These are phyloP conservation scores for Moringa oleifera DNA, from an alignment of 345 rosid species.

Conservation along the genomic window DNA sequence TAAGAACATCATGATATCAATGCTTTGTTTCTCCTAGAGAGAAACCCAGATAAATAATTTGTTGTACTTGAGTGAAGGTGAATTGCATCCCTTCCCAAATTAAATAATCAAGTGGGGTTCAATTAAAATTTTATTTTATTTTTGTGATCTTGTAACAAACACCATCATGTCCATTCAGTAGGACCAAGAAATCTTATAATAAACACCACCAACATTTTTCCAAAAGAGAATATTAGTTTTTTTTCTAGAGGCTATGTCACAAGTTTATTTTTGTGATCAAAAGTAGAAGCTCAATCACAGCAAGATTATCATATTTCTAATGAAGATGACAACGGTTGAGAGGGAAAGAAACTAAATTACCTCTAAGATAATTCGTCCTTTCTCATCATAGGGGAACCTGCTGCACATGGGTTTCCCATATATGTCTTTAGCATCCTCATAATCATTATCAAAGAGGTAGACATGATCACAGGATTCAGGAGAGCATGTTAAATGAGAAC, in stretches of 20 bases:
- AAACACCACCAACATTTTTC: too few relatives aligned
- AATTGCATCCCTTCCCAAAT: too few relatives aligned
- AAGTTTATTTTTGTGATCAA: background rate
- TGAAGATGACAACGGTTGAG: conserved; percentile 6
- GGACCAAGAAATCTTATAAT: too few relatives aligned
- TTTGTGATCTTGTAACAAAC: too few relatives aligned
- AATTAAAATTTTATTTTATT: too few relatives aligned
- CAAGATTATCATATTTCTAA: background rate
- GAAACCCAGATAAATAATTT: background rate
- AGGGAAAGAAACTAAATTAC: conserved; percentile 29
- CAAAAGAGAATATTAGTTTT: background rate
- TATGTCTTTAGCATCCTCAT: conserved; percentile 89
- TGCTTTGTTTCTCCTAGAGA: too few relatives aligned
- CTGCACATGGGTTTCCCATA: conserved; percentile 65
- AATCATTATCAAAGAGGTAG: conserved; percentile 88
- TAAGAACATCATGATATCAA: background rate
- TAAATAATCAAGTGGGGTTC: too few relatives aligned
- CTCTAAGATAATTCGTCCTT: conserved; percentile 79
- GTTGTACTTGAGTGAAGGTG: background rate
- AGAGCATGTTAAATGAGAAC: conserved; percentile 52
- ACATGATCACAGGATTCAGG: conserved; percentile 83
- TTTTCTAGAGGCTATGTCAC: too few relatives aligned
- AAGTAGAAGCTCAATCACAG: conserved; percentile 2
- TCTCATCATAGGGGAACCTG: conserved; percentile 83
- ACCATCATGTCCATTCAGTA: too few relatives aligned